A percentile compares a stretch with the other conserved stretches of the same genome.
These are phyloP conservation scores for Entophlyctis helioformis DNA, from an alignment of 192 early-diverging fungal species.

Conservation along the genomic window DNA sequence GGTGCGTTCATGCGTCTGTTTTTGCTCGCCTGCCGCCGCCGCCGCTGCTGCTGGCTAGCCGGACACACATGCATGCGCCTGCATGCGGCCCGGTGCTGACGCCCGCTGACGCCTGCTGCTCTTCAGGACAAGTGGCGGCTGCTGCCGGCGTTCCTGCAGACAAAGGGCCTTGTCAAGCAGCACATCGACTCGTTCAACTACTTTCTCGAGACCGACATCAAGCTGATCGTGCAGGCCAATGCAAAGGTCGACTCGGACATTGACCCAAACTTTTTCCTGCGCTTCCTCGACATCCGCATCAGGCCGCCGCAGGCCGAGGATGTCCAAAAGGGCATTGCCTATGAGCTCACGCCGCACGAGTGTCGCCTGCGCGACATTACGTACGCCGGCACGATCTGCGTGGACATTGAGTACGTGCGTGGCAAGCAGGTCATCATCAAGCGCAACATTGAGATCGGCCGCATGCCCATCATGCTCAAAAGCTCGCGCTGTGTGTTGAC, in stretches of 20 bases:
- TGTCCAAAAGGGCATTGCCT: conserved; percentile 48
- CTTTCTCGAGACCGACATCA: conserved; percentile 88
- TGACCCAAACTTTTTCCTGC: conserved; percentile 87
- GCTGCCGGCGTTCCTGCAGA: conserved; percentile 90
- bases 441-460: conserved; percentile 72
- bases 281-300: conserved; percentile 80
- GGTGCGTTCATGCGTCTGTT: no score
- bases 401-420: conserved; percentile 87
- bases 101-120: no score
- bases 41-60: no score
- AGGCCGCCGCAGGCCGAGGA: conserved; percentile 72
- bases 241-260: conserved; percentile 82
- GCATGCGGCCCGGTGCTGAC: no score
- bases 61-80: no score
- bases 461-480: conserved; percentile 95
- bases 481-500: conserved; percentile 70
- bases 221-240: conserved; percentile 90
- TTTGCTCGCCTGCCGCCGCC: no score
- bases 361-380: conserved; percentile 93
- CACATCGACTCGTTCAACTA: conserved; percentile 99
- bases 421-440: conserved; percentile 69
- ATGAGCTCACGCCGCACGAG: conserved; percentile 83
- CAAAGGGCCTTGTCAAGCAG: conserved; percentile 96
- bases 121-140: conserved; percentile 92
- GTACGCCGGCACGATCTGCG: conserved; percentile 82